These are phyloP conservation scores for Zasmidium cellare DNA, from an alignment of 2,329 filamentous ascomycete genomes.

Conservation along the genomic window DNA sequence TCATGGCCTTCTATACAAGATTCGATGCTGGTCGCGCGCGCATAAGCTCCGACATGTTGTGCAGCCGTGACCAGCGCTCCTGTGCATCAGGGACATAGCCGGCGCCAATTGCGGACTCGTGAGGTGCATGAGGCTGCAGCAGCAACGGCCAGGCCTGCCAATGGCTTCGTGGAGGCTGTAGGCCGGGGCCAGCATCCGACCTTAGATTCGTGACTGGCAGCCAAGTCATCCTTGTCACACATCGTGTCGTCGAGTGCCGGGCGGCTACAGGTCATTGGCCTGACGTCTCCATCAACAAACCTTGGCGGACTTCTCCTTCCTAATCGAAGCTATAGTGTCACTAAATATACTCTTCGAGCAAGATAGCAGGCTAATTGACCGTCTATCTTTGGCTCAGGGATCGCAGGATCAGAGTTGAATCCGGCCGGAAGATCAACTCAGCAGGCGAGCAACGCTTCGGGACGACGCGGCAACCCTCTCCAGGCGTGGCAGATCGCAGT, in stretches of 20 bases:
- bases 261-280: slow-evolving; percentile 21
- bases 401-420: background rate
- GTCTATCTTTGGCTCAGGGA: slow-evolving; percentile 14
- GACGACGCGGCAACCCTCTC: slow-evolving; percentile 17
- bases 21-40: background rate
- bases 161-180: slow-evolving; percentile 11
- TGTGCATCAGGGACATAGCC: slow-evolving; percentile 21
- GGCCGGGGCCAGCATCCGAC: slow-evolving; percentile 9
- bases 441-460: slow-evolving; percentile 20
- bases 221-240: slow-evolving; percentile 23
- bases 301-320: slow-evolving; percentile 10
- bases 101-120: slow-evolving; percentile 27
- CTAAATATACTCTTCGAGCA: slow-evolving; percentile 10
- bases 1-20: slow-evolving; percentile 44
- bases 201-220: slow-evolving; percentile 15
- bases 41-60: slow-evolving; percentile 34
- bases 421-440: slow-evolving; percentile 12
- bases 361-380: slow-evolving; percentile 14
- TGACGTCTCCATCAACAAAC: slow-evolving; percentile 5
- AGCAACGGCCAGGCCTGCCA: slow-evolving; percentile 11
- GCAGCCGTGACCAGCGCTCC: slow-evolving; percentile 17
- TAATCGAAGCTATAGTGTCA: background rate
- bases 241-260: slow-evolving; percentile 7
- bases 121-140: slow-evolving; percentile 18
- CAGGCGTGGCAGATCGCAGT: background rate